These are phyloP conservation scores for Rhizopus sp. DNA, from an alignment of 371 early-diverging fungal species.

Conservation along the genomic window DNA sequence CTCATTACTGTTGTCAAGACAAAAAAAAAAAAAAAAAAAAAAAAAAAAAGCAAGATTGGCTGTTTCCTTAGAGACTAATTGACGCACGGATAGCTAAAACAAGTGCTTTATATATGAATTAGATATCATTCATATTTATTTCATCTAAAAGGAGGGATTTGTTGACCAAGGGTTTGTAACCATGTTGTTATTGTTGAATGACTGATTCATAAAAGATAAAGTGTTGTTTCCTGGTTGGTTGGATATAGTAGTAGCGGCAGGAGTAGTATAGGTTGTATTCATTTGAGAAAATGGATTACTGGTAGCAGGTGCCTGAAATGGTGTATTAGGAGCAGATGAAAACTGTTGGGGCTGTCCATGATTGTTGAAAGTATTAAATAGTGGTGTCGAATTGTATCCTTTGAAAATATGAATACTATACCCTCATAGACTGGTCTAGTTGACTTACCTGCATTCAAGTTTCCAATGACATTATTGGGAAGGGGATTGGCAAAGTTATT, in stretches of 20 bases:
- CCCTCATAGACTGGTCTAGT: not conserved
- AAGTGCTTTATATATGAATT: no score
- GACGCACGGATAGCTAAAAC: no score
- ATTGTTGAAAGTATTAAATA: not conserved
- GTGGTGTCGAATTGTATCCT: not conserved
- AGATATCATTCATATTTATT: not conserved
- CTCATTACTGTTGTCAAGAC: no score
- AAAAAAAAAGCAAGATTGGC: no score
- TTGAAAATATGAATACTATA: not conserved
- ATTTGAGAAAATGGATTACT: slow-evolving; percentile 2
- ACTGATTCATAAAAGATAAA: not conserved
- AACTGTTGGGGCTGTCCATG: not conserved
- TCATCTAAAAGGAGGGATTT: not conserved
- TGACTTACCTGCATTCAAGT: not conserved
- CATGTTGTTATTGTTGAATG: not conserved
- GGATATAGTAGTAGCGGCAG: not conserved
- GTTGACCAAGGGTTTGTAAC: not conserved
- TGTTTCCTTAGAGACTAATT: no score
- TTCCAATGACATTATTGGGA: not conserved
- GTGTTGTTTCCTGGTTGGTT: not conserved
- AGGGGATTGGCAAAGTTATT: not conserved
- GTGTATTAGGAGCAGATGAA: not conserved
- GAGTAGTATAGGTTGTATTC: not conserved
- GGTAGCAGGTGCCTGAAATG: not conserved
- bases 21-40: no score